Conservation (phyloP, 1,284 basidiomycete species). For the Leccinum colubrinum region DNA sequence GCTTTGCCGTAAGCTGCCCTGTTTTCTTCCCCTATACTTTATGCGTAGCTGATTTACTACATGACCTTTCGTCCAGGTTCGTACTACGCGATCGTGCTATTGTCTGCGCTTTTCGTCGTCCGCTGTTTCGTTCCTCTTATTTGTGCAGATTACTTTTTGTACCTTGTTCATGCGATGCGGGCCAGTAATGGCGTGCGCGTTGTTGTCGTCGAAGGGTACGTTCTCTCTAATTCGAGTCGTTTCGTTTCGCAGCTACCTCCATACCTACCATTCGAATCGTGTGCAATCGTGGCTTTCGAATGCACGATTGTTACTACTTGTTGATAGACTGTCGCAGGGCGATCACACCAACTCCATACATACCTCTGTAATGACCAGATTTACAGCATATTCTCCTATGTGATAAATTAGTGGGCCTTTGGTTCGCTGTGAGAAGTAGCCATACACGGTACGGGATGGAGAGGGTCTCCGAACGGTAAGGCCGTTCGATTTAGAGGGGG, state of each 20-base stretch:
- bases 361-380: neutral
- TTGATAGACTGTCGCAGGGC: neutral
- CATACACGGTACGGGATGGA: neutral
- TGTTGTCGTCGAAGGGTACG: constrained; percentile 1
- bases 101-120: constrained; percentile 8
- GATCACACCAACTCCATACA: neutral
- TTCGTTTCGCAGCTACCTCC: neutral
- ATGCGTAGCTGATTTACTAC: constrained; percentile 21
- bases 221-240: neutral
- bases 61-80: constrained; percentile 6
- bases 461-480: no score
- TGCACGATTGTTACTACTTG: neutral
- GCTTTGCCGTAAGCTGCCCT: constrained; percentile 4
- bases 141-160: neutral
- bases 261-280: neutral
- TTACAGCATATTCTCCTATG: neutral
- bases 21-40: constrained; percentile 9
- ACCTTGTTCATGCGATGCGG: neutral
- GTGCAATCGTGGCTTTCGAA: neutral
- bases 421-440: neutral
- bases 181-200: constrained; percentile 5
- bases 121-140: constrained; percentile 8
- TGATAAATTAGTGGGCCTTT: neutral
- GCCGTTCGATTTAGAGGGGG: no score
- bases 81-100: constrained; percentile 14